A percentile compares a stretch with the other conserved stretches of the same genome.
Evolutionary conservation across 2,329 filamentous ascomycete genomes (phyloP).

Genomic region (Drechslera avenae): DNA sequence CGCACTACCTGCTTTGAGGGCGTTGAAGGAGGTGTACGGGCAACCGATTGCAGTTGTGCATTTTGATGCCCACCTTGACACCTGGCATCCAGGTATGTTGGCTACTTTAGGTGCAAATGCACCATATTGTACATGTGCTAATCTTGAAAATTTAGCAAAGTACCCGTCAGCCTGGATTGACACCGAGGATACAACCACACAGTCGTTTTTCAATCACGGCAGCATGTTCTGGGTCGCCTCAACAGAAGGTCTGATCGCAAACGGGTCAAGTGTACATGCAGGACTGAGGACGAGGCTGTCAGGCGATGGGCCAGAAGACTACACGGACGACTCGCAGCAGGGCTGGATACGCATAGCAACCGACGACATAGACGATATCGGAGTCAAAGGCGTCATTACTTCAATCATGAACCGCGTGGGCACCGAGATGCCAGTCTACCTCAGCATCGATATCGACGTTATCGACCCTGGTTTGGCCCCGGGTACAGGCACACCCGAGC

Average conservation of each 20-base stretch:
- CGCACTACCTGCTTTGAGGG: conserved; percentile 57
- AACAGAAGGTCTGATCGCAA: conserved; percentile 77
- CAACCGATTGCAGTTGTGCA: conserved; percentile 56
- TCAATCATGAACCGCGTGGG: conserved; percentile 75
- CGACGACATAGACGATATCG: conserved; percentile 86
- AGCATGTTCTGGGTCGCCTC: conserved; percentile 91
- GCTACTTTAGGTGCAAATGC: not conserved
- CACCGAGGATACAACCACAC: conserved; percentile 58
- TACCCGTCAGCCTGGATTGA: conserved; percentile 78
- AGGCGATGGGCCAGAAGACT: conserved; percentile 68
- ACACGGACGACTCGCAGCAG: conserved; percentile 71
- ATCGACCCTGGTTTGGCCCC: conserved; percentile 75
- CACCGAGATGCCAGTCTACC: conserved; percentile 76
- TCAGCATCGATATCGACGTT: conserved; percentile 82
- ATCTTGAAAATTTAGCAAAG: conserved; percentile 81
- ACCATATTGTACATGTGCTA: conserved; percentile 44
- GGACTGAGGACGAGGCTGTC: conserved; percentile 79
- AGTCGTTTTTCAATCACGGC: conserved; percentile 82
- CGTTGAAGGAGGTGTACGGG: conserved; percentile 53
- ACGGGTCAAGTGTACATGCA: conserved; percentile 77
- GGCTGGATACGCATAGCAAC: conserved; percentile 81
- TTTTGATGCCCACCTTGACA: conserved; percentile 73
- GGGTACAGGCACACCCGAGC: conserved; percentile 86
- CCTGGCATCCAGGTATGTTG: conserved; percentile 70
- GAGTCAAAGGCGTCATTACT: conserved; percentile 70